Percentiles rank a stretch among this genome's conserved stretches.
phyloP scores from a whole-genome alignment of 257 asterid genomes.

The Avicennia marina region DNA sequence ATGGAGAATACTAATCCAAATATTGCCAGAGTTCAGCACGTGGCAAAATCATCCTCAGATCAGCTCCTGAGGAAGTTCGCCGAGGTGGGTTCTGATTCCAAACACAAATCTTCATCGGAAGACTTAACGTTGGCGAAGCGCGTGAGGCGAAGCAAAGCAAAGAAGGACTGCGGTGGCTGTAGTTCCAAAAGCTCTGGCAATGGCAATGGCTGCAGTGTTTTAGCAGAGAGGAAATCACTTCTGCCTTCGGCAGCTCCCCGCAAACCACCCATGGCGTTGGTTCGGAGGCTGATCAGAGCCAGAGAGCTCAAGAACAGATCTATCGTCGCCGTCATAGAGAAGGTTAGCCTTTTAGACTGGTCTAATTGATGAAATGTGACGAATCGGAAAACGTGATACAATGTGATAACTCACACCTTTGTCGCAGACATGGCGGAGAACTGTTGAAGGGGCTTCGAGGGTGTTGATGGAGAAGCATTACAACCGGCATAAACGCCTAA shows the following conservation, averaged over 20 bases:
- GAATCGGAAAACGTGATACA: neutral
- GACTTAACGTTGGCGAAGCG: constrained; percentile 50
- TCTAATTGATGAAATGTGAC: neutral
- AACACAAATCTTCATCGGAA: constrained; percentile 13
- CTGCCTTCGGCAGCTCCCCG: constrained; percentile 37
- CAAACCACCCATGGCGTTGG: constrained; percentile 34
- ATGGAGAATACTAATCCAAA: constrained; percentile 38
- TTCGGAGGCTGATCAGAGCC: constrained; percentile 40
- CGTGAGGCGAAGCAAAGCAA: constrained; percentile 23
- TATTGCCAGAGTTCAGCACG: constrained; percentile 28
- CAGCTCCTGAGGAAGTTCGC: constrained; percentile 82
- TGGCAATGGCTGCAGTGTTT: constrained; percentile 37
- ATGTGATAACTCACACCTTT: constrained; percentile 3
- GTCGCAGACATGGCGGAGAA: constrained; percentile 72
- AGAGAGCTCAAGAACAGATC: constrained; percentile 60
- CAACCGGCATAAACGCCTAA: constrained; percentile 68
- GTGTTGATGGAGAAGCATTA: constrained; percentile 81
- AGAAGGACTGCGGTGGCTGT: neutral
- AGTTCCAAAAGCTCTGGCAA: no score
- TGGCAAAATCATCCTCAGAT: constrained; percentile 72
- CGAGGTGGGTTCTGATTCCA: constrained; percentile 39
- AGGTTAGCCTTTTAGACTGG: constrained; percentile 31
- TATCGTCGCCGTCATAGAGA: constrained; percentile 44
- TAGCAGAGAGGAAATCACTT: constrained; percentile 55
- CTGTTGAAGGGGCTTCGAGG: constrained; percentile 74